A percentile compares a stretch with the other conserved stretches of the same genome.
phyloP scores from a whole-genome alignment of 1,139 yeast genomes.

The Maudiozyma humilis region DNA sequence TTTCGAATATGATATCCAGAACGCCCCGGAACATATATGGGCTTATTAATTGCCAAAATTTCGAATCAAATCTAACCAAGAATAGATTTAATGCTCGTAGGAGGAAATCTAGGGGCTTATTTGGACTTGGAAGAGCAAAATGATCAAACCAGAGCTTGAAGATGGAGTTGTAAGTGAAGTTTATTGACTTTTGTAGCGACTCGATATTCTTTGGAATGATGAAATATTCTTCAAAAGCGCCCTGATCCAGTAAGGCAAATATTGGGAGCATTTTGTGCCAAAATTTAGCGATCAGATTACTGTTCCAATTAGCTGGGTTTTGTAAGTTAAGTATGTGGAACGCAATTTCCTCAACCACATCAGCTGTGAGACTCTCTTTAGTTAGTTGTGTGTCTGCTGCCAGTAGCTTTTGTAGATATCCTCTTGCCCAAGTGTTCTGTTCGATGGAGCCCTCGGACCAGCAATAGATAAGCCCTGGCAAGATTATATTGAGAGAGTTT shows the following conservation, averaged over 20 bases:
- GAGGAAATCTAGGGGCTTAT: slow-evolving; percentile 47
- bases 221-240: slow-evolving; percentile 36
- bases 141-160: slow-evolving; percentile 35
- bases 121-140: slow-evolving; percentile 42
- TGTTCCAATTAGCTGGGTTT: slow-evolving; percentile 41
- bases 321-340: slow-evolving; percentile 47
- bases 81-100: slow-evolving; percentile 41
- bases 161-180: slow-evolving; percentile 40
- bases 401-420: slow-evolving; percentile 26
- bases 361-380: slow-evolving; percentile 27
- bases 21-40: slow-evolving; percentile 47
- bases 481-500: slow-evolving; percentile 19
- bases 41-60: slow-evolving; percentile 45
- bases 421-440: slow-evolving; percentile 42
- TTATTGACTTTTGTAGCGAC: slow-evolving; percentile 34
- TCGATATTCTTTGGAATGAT: slow-evolving; percentile 41
- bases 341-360: slow-evolving; percentile 47
- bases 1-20: slow-evolving; percentile 42
- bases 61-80: slow-evolving; percentile 34
- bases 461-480: slow-evolving; percentile 47
- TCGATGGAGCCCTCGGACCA: slow-evolving; percentile 44
- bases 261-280: slow-evolving; percentile 46
- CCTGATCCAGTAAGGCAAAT: slow-evolving; percentile 35
- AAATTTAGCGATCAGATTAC: slow-evolving; percentile 39
- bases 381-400: slow-evolving; percentile 14